A percentile compares a stretch with the other conserved stretches of the same genome.
Conservation (phyloP, 306 rosid species). For the Elaeagnus macrophylla region DNA sequence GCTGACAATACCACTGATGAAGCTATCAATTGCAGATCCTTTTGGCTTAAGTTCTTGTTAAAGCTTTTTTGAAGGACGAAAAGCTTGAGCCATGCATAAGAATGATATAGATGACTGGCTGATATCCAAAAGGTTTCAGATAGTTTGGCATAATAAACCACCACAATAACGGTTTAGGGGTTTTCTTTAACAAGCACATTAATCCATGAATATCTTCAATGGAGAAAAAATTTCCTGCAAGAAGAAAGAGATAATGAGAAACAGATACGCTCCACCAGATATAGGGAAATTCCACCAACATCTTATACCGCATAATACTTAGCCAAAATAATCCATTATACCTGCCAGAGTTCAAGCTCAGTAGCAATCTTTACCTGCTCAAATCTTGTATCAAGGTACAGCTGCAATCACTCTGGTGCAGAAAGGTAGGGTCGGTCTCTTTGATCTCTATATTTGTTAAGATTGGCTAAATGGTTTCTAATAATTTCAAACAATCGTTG, state of each 20-base stretch:
- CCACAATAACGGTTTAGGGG: conserved; percentile 91
- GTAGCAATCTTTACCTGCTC: conserved; percentile 96
- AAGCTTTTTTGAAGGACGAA: conserved; percentile 78
- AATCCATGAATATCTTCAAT: conserved; percentile 91
- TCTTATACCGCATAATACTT: background rate
- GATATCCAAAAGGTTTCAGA: conserved; percentile 89
- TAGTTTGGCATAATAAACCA: conserved; percentile 82
- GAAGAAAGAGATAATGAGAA: background rate
- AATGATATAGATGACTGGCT: conserved; percentile 81
- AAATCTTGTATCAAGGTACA: conserved; percentile 88
- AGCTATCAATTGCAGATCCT: conserved; percentile 91
- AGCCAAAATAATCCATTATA: conserved; percentile 1
- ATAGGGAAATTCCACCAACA: background rate
- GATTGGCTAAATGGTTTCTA: conserved; percentile 78
- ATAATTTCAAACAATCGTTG: conserved; percentile 90
- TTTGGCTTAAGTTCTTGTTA: conserved; percentile 88
- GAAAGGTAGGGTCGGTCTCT: conserved; percentile 86
- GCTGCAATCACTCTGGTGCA: conserved; percentile 84
- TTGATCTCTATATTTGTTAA: conserved; percentile 89
- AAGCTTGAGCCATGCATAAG: conserved; percentile 94
- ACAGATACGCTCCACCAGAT: background rate
- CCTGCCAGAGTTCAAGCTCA: conserved; percentile 98
- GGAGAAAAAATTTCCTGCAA: conserved; percentile 90
- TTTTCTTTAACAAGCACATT: conserved; percentile 96
- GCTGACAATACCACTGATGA: conserved; percentile 96